phyloP scores from a whole-genome alignment of 1,284 basidiomycete genomes.

The Psilocybe mexicana region DNA sequence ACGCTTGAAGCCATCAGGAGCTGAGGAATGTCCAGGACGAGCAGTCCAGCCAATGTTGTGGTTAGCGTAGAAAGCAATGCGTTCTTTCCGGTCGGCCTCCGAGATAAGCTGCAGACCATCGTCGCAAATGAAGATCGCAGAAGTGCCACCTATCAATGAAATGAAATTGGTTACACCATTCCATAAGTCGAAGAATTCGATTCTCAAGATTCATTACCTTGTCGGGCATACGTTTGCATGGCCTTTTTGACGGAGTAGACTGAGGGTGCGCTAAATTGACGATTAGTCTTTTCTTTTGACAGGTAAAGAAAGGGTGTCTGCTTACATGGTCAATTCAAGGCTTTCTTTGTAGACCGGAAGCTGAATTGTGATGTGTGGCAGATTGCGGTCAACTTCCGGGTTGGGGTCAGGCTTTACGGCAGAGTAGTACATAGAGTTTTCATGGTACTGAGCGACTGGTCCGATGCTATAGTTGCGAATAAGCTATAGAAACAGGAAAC shows the following conservation, averaged over 20 bases:
- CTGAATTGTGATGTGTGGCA: slow-evolving; percentile 79
- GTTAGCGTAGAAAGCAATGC: slow-evolving; percentile 78
- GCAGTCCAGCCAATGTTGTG: slow-evolving; percentile 84
- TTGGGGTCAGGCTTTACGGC: slow-evolving; percentile 64
- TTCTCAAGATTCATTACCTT: slow-evolving; percentile 43
- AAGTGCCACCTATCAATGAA: slow-evolving; percentile 48
- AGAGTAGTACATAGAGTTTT: slow-evolving; percentile 77
- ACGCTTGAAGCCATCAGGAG: slow-evolving; percentile 68
- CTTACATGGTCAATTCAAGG: slow-evolving; percentile 63
- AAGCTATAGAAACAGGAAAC: slow-evolving; percentile 3
- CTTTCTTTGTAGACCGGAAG: slow-evolving; percentile 86
- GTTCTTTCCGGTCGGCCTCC: slow-evolving; percentile 60
- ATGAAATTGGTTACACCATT: not conserved
- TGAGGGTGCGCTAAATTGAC: slow-evolving; percentile 59
- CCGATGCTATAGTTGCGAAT: slow-evolving; percentile 47
- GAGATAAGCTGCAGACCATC: slow-evolving; percentile 72
- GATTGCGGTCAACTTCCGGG: slow-evolving; percentile 60
- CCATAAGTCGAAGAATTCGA: no score
- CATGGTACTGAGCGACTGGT: slow-evolving; percentile 74
- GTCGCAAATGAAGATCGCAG: slow-evolving; percentile 78
- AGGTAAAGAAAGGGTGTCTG: slow-evolving; percentile 13
- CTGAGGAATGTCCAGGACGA: slow-evolving; percentile 65
- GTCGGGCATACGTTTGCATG: slow-evolving; percentile 84
- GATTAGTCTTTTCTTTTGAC: not conserved
- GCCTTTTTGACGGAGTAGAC: slow-evolving; percentile 84